Evolutionary conservation across 495 filamentous ascomycete genomes (phyloP).

Genomic region (Xylaria bambusicola): DNA sequence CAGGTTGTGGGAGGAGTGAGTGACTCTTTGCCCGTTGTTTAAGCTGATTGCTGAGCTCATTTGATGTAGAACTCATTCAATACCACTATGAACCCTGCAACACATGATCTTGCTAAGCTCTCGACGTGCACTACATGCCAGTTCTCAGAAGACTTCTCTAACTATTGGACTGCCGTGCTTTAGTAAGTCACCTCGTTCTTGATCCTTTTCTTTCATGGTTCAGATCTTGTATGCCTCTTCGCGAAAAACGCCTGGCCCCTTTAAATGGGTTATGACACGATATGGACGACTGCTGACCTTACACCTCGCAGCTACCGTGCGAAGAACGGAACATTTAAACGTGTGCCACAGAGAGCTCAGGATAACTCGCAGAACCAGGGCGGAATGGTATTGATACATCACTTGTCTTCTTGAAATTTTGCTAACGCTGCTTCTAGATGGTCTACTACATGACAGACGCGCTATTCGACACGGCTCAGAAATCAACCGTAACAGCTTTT

Average conservation of each 20-base stretch:
- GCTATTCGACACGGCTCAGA: conserved; percentile 47
- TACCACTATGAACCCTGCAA: conserved; percentile 36
- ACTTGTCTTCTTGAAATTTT: neutral
- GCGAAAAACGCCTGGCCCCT: too few relatives aligned
- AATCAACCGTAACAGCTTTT: conserved; percentile 49
- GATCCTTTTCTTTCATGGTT: neutral
- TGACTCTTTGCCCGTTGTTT: conserved; percentile 45
- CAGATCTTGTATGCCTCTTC: too few relatives aligned
- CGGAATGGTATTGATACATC: conserved; percentile 34
- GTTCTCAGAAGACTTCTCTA: conserved; percentile 45
- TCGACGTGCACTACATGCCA: conserved; percentile 45
- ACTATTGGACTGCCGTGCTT: conserved; percentile 49
- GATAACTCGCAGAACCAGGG: conserved; percentile 44
- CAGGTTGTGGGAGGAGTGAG: conserved; percentile 55
- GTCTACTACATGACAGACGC: conserved; percentile 56
- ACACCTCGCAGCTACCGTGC: conserved; percentile 26
- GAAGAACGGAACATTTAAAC: conserved; percentile 41
- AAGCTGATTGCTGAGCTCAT: neutral
- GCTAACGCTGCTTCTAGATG: conserved; percentile 21
- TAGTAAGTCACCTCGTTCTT: conserved; percentile 17
- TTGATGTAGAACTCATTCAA: conserved; percentile 35
- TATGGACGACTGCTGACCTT: neutral
- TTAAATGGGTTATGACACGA: too few relatives aligned
- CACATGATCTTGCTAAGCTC: conserved; percentile 33
- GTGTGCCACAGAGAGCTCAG: conserved; percentile 45